Evolutionary conservation across 1,284 basidiomycete genomes (phyloP).

Genomic region (Entoloma clypeatum): DNA sequence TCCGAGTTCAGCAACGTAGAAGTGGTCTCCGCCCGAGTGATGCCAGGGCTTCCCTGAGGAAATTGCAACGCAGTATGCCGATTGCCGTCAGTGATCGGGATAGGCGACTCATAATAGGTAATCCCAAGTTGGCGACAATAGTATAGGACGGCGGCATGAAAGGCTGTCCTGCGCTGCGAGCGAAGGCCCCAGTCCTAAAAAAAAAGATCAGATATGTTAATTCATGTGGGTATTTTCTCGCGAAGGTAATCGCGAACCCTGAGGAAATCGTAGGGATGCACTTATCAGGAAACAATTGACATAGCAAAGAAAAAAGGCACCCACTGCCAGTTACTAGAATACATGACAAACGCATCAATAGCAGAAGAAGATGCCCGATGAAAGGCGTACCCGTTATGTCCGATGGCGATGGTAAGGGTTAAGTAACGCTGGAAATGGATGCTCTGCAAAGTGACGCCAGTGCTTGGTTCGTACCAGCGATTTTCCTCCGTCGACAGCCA

Average conservation of each 20-base stretch:
- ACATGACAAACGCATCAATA: slow-evolving; percentile 6
- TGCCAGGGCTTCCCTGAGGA: too few species aligned
- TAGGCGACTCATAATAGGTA: slow-evolving; percentile 50
- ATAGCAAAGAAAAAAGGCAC: slow-evolving; percentile 7
- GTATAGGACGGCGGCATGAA: slow-evolving; percentile 70
- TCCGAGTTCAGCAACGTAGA: too few species aligned
- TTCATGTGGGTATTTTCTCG: slow-evolving; percentile 14
- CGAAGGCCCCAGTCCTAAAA: slow-evolving; percentile 66
- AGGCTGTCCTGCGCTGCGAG: slow-evolving; percentile 61
- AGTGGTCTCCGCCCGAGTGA: too few species aligned
- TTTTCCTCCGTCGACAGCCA: slow-evolving; percentile 76
- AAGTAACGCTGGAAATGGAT: slow-evolving; percentile 62
- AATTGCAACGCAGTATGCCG: slow-evolving; percentile 27
- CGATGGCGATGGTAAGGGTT: slow-evolving; percentile 63
- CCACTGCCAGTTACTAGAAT: slow-evolving; percentile 27
- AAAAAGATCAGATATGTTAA: slow-evolving; percentile 29
- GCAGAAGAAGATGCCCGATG: slow-evolving; percentile 2
- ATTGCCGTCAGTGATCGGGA: slow-evolving; percentile 53
- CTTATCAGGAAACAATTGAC: not conserved
- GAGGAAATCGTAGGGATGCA: not conserved
- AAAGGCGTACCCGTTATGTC: slow-evolving; percentile 58
- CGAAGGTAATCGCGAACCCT: slow-evolving; percentile 11
- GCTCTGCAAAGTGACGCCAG: slow-evolving; percentile 55
- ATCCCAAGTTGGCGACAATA: slow-evolving; percentile 69
- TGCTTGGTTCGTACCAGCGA: slow-evolving; percentile 68